phyloP scores from a whole-genome alignment of 129 eudicot species.

The Artemisia tridentata region DNA sequence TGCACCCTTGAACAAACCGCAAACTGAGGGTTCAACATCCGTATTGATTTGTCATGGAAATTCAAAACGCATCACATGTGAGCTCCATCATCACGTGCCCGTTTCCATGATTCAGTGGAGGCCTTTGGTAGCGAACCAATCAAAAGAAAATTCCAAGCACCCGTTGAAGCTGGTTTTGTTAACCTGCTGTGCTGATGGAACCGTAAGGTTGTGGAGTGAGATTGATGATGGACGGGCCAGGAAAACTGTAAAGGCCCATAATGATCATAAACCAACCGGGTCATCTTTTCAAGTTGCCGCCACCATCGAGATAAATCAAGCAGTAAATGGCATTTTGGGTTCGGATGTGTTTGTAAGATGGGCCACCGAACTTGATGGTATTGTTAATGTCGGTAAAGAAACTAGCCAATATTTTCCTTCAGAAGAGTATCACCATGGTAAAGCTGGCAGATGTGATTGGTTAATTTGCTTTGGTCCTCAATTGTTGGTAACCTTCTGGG shows the following conservation, averaged over 20 bases:
- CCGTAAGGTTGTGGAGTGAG: constrained; percentile 91
- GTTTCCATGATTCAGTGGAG: constrained; percentile 92
- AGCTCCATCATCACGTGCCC: constrained; percentile 75
- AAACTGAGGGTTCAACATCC: constrained; percentile 33
- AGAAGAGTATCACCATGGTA: constrained; percentile 46
- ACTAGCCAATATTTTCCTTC: constrained; percentile 46
- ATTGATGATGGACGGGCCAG: constrained; percentile 64
- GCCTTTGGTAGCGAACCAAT: constrained; percentile 51
- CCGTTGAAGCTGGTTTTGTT: constrained; percentile 53
- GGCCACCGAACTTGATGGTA: constrained; percentile 66
- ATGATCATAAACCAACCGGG: constrained; percentile 48
- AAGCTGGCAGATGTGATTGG: constrained; percentile 89
- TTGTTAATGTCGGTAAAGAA: constrained; percentile 38
- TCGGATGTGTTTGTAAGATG: constrained; percentile 63
- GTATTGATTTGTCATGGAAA: constrained; percentile 50
- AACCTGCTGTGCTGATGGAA: constrained; percentile 86
- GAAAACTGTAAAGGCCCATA: constrained; percentile 45
- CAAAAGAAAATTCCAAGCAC: constrained; percentile 35
- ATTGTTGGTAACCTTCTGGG: constrained; percentile 63
- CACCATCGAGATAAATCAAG: constrained; percentile 76
- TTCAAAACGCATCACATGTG: constrained; percentile 46
- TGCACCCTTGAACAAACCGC: constrained; percentile 43
- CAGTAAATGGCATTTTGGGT: constrained; percentile 62
- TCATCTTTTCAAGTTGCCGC: constrained; percentile 76
- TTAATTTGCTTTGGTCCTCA: constrained; percentile 76